Evolutionary conservation across 805 yeast genomes (phyloP).

Genomic region (Nakazawaea wickerhamii): DNA sequence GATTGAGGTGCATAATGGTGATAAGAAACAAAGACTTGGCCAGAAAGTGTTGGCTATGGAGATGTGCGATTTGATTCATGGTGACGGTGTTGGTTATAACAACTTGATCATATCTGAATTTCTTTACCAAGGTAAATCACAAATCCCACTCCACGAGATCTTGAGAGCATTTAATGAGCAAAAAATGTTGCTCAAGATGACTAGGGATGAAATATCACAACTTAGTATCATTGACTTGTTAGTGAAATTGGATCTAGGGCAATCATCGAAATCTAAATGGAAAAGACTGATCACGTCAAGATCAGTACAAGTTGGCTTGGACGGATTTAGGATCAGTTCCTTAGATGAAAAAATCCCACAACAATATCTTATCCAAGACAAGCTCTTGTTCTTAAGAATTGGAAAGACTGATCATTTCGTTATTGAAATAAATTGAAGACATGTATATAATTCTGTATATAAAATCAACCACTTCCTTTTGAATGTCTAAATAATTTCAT

Average conservation of each 20-base stretch:
- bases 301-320: constrained; percentile 65
- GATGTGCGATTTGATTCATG: constrained; percentile 84
- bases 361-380: constrained; percentile 51
- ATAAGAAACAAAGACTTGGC: constrained; percentile 64
- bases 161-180: constrained; percentile 54
- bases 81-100: constrained; percentile 64
- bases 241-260: constrained; percentile 39
- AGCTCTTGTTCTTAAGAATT: constrained; percentile 57
- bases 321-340: constrained; percentile 44
- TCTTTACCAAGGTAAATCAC: constrained; percentile 36
- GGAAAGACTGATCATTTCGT: constrained; percentile 71
- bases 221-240: constrained; percentile 48
- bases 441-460: neutral
- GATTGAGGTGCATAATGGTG: constrained; percentile 43
- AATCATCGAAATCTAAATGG: constrained; percentile 33
- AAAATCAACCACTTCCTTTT: constrained; percentile 44
- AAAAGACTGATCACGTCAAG: constrained; percentile 58
- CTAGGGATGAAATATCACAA: constrained; percentile 24
- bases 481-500: constrained; percentile 78
- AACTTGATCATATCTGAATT: constrained; percentile 65
- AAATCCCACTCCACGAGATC: constrained; percentile 44
- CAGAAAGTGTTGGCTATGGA: constrained; percentile 78
- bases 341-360: constrained; percentile 43
- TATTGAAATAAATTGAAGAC: constrained; percentile 31
- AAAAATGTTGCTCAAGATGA: constrained; percentile 40